Conservation (phyloP, 2,329 filamentous ascomycete species). For the Dothidotthia symphoricarpi region DNA sequence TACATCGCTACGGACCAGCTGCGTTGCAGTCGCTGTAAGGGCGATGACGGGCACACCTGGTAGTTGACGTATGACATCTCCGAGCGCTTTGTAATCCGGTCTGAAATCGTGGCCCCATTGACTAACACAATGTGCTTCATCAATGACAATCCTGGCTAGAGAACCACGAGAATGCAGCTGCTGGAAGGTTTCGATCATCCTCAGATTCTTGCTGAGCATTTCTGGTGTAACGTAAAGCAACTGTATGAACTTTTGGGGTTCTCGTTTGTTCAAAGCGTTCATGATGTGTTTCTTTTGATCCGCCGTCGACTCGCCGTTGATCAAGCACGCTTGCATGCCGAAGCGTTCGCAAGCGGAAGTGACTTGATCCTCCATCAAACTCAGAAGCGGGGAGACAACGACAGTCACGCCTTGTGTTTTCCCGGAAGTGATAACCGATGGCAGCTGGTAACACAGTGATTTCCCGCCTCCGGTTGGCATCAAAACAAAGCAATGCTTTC, state of each 20-base stretch:
- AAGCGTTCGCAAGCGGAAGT: constrained; percentile 68
- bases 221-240: constrained; percentile 95
- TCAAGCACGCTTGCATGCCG: constrained; percentile 73
- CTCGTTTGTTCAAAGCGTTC: constrained; percentile 58
- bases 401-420: constrained; percentile 83
- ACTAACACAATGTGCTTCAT: constrained; percentile 98
- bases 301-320: constrained; percentile 72
- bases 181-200: constrained; percentile 65
- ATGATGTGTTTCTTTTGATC: constrained; percentile 67
- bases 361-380: constrained; percentile 97
- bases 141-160: constrained; percentile 89
- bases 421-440: constrained; percentile 77
- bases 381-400: constrained; percentile 91
- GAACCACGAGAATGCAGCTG: constrained; percentile 67
- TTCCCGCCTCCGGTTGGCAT: constrained; percentile 99
- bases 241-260: constrained; percentile 75
- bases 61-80: constrained; percentile 69
- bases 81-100: constrained; percentile 88
- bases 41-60: constrained; percentile 87
- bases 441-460: constrained; percentile 93
- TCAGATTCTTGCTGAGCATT: constrained; percentile 82
- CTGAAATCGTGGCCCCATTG: constrained; percentile 99
- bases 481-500: constrained; percentile 88
- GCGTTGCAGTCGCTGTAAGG: constrained; percentile 89
- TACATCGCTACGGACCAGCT: constrained; percentile 88